Evolutionary conservation across 2,329 filamentous ascomycete species (phyloP).

Genomic region (Lanzia echinophila): DNA sequence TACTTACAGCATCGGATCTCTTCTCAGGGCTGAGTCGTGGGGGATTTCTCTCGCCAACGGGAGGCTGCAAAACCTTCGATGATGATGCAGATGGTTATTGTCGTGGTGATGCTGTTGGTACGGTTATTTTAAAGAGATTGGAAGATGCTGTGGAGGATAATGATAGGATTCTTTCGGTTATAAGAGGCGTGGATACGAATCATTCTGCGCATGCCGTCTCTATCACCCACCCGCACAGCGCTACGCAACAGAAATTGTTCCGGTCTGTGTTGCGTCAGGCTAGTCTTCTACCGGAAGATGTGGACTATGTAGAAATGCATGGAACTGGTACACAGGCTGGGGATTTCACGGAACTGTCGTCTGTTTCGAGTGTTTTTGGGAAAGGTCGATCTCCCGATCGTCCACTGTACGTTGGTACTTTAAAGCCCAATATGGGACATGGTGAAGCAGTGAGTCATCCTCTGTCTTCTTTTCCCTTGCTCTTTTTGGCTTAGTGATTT

Average conservation of each 20-base stretch:
- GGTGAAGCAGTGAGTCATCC: constrained; percentile 5
- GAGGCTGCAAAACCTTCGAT: constrained; percentile 44
- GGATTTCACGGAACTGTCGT: background rate
- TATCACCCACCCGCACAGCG: constrained; percentile 38
- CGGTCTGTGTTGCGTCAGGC: constrained; percentile 5
- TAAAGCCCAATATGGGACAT: constrained; percentile 14
- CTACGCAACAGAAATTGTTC: constrained; percentile 33
- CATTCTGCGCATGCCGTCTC: constrained; percentile 40
- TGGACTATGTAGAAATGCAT: constrained; percentile 18
- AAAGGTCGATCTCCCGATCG: background rate
- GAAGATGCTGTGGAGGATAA: constrained; percentile 36
- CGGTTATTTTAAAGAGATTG: constrained; percentile 52
- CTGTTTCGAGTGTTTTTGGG: background rate
- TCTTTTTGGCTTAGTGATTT: background rate
- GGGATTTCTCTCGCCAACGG: constrained; percentile 14
- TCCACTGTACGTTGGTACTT: background rate
- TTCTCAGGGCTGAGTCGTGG: constrained; percentile 18
- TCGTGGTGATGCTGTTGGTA: constrained; percentile 54
- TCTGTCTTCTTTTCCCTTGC: background rate
- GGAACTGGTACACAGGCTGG: constrained; percentile 15
- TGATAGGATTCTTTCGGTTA: constrained; percentile 38
- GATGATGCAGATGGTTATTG: constrained; percentile 57
- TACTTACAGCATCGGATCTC: constrained; percentile 32
- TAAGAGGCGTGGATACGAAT: constrained; percentile 35
- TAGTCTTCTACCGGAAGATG: constrained; percentile 7